A percentile compares a stretch with the other conserved stretches of the same genome.
Conservation (phyloP, 768 basidiomycete species). For the Sporobolomyces roseus region DNA sequence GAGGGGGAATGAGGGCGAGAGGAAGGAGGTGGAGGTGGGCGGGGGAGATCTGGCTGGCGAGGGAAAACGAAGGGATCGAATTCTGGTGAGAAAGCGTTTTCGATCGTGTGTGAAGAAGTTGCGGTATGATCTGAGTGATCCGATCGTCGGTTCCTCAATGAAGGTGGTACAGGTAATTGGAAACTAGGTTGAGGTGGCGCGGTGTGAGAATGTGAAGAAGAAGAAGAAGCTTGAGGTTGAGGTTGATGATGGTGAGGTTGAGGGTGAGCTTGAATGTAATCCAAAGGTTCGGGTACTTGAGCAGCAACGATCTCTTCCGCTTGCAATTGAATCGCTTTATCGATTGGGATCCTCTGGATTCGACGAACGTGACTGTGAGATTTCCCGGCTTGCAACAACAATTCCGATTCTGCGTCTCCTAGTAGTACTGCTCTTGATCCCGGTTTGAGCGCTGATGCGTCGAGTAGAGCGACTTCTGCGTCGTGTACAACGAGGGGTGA, state of each 20-base stretch:
- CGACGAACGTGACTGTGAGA: slow-evolving; percentile 26
- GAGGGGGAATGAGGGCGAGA: too few species aligned
- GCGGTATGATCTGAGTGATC: too few species aligned
- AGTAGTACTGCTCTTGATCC: slow-evolving; percentile 11
- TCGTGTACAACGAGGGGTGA: slow-evolving; percentile 22
- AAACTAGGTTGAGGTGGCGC: neutral
- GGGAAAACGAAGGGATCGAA: neutral
- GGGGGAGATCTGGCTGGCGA: too few species aligned
- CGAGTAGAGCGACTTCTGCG: slow-evolving; percentile 1
- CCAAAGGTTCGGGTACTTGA: neutral
- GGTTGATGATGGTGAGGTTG: too few species aligned
- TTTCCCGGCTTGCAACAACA: slow-evolving; percentile 40
- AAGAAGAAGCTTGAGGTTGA: too few species aligned
- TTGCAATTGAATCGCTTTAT: slow-evolving; percentile 1
- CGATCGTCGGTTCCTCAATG: neutral
- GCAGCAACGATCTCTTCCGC: slow-evolving; percentile 14
- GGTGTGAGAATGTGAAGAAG: neutral
- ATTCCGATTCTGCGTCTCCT: slow-evolving; percentile 45
- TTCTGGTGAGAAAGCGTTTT: neutral
- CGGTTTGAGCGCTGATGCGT: neutral
- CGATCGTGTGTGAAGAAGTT: too few species aligned
- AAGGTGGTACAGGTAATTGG: slow-evolving; percentile 1
- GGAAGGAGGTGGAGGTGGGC: too few species aligned
- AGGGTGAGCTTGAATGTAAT: too few species aligned
- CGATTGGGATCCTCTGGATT: slow-evolving; percentile 24